Percentiles rank a stretch among this genome's conserved stretches.
phyloP scores from a whole-genome alignment of 2,329 filamentous ascomycete genomes.

The Fonsecaea nubica region DNA sequence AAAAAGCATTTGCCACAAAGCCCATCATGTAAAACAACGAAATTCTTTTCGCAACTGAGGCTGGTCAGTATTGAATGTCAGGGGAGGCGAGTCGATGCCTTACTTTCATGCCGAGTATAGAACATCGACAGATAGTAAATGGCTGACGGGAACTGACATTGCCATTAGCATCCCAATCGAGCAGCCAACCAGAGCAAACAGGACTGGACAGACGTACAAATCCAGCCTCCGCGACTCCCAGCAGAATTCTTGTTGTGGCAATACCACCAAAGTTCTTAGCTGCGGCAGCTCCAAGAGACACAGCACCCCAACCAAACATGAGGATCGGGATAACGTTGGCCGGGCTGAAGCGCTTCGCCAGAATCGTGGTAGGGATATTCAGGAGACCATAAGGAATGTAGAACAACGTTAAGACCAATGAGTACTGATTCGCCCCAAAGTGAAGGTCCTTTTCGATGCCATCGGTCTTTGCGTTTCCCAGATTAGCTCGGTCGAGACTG shows the following conservation, averaged over 20 bases:
- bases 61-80: neutral
- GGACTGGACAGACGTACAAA: neutral
- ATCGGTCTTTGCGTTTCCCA: conserved; percentile 60
- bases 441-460: conserved; percentile 53
- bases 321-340: neutral
- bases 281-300: conserved; percentile 1
- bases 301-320: conserved; percentile 7
- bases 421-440: conserved; percentile 53
- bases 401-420: conserved; percentile 56
- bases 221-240: conserved; percentile 4
- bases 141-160: neutral
- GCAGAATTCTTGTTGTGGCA: neutral
- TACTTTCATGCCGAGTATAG: conserved; percentile 70
- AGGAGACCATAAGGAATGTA: conserved; percentile 55
- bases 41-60: conserved; percentile 65
- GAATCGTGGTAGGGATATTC: conserved; percentile 40
- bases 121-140: conserved; percentile 52
- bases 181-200: neutral
- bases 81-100: neutral
- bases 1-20: conserved; percentile 73
- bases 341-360: conserved; percentile 37
- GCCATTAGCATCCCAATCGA: neutral
- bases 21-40: conserved; percentile 77
- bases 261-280: neutral
- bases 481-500: conserved; percentile 49